phyloP scores from a whole-genome alignment of 1,284 basidiomycete genomes.

The Ceratobasidium sp. region DNA sequence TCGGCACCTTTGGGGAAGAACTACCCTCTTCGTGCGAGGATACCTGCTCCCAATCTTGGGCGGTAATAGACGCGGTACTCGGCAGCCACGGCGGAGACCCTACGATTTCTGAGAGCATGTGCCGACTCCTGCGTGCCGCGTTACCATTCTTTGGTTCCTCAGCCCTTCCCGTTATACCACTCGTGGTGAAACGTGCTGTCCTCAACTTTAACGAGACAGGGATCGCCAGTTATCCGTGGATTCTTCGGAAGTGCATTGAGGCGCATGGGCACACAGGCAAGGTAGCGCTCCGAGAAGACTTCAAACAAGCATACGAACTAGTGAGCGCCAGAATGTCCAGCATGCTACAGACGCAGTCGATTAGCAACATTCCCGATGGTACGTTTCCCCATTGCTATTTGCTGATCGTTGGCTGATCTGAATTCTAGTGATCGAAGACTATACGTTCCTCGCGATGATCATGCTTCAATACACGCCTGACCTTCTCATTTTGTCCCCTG shows the following conservation, averaged over 20 bases:
- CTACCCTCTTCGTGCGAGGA: constrained; percentile 83
- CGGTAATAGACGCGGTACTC: constrained; percentile 85
- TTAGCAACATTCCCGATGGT: constrained; percentile 86
- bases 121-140: constrained; percentile 87
- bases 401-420: constrained; percentile 42
- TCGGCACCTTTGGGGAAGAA: constrained; percentile 83
- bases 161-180: constrained; percentile 75
- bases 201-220: constrained; percentile 84
- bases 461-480: constrained; percentile 78
- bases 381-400: constrained; percentile 52
- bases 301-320: constrained; percentile 78
- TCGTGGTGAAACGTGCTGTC: constrained; percentile 81
- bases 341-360: constrained; percentile 73
- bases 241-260: constrained; percentile 84
- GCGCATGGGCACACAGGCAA: constrained; percentile 77
- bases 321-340: constrained; percentile 77
- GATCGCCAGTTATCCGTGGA: constrained; percentile 93
- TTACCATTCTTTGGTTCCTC: constrained; percentile 83
- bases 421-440: constrained; percentile 91
- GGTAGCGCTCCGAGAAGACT: constrained; percentile 64
- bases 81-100: constrained; percentile 83
- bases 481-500: constrained; percentile 79
- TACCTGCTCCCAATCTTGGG: constrained; percentile 86
- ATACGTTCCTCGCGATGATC: constrained; percentile 83
- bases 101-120: constrained; percentile 86